Percentiles rank a stretch among this genome's conserved stretches.
phyloP scores from a whole-genome alignment of 208 protist species.

The Trypanosoma lewisi region DNA sequence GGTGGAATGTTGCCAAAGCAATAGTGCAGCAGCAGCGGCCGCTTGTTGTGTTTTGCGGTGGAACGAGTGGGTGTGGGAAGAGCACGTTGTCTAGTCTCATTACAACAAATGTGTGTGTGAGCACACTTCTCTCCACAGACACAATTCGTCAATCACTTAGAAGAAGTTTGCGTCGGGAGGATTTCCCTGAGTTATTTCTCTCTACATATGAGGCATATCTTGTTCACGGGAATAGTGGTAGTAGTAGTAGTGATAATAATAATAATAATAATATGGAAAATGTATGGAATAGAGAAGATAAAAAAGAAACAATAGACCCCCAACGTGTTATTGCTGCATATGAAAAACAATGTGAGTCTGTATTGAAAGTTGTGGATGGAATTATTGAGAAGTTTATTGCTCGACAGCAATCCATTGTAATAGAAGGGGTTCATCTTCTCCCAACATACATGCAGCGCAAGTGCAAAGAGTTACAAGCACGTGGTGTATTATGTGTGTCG shows the following conservation, averaged over 20 bases:
- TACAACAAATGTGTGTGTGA: constrained; percentile 77
- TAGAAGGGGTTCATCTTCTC: constrained; percentile 68
- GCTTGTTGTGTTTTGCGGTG: constrained; percentile 87
- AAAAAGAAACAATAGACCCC: constrained; percentile 9
- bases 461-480: constrained; percentile 29
- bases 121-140: constrained; percentile 90
- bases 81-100: constrained; percentile 82
- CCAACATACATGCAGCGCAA: constrained; percentile 38
- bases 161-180: constrained; percentile 23
- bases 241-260: no score
- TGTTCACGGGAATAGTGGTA: background rate
- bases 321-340: constrained; percentile 30
- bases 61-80: constrained; percentile 92
- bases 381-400: constrained; percentile 33
- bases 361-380: constrained; percentile 28
- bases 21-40: constrained; percentile 54
- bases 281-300: background rate
- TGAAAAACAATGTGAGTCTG: constrained; percentile 27
- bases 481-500: constrained; percentile 36
- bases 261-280: constrained; percentile 1
- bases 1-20: constrained; percentile 35
- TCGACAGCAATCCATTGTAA: constrained; percentile 38
- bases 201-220: constrained; percentile 69
- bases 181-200: constrained; percentile 48
- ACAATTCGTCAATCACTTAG: constrained; percentile 88